Conservation (phyloP, 2,329 filamentous ascomycete genomes). For the Aspergillus persii region DNA sequence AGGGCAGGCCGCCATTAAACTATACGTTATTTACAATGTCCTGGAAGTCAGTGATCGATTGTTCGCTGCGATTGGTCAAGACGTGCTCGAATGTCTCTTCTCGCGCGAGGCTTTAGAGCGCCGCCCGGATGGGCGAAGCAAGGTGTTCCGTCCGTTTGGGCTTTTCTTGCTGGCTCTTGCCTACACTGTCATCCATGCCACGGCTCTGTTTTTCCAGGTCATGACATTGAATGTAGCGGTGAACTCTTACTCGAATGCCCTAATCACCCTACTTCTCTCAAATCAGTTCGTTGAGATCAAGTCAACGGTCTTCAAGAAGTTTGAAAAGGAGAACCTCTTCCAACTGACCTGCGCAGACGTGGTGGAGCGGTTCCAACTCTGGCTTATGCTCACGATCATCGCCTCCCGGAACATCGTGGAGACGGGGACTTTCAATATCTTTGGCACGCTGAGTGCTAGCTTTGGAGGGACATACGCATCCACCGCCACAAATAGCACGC, state of each 20-base stretch:
- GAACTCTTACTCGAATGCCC: slow-evolving; percentile 95
- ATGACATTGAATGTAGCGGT: slow-evolving; percentile 97
- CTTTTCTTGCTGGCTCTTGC: slow-evolving; percentile 84
- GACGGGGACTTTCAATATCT: slow-evolving; percentile 73
- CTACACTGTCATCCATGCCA: slow-evolving; percentile 86
- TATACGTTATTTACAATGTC: slow-evolving; percentile 98
- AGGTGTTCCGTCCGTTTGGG: slow-evolving; percentile 81
- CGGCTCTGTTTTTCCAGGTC: slow-evolving; percentile 92
- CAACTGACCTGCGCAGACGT: slow-evolving; percentile 95
- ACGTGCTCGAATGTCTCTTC: slow-evolving; percentile 93
- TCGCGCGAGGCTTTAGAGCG: slow-evolving; percentile 89
- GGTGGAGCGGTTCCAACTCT: slow-evolving; percentile 94
- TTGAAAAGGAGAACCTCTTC: slow-evolving; percentile 96
- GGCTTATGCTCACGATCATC: slow-evolving; percentile 96
- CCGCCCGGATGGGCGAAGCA: slow-evolving; percentile 83
- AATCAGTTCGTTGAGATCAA: slow-evolving; percentile 99
- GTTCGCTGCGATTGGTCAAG: slow-evolving; percentile 87
- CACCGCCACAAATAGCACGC: slow-evolving; percentile 46
- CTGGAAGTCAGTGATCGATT: slow-evolving; percentile 86
- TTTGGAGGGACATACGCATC: slow-evolving; percentile 27
- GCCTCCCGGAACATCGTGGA: slow-evolving; percentile 95
- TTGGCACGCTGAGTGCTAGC: slow-evolving; percentile 37
- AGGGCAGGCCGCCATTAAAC: slow-evolving; percentile 92
- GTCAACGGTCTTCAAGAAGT: slow-evolving; percentile 95
- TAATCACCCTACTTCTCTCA: slow-evolving; percentile 86